Evolutionary conservation across 148 eudicot genomes (phyloP).

Genomic region (Chenopodium quinoa): DNA sequence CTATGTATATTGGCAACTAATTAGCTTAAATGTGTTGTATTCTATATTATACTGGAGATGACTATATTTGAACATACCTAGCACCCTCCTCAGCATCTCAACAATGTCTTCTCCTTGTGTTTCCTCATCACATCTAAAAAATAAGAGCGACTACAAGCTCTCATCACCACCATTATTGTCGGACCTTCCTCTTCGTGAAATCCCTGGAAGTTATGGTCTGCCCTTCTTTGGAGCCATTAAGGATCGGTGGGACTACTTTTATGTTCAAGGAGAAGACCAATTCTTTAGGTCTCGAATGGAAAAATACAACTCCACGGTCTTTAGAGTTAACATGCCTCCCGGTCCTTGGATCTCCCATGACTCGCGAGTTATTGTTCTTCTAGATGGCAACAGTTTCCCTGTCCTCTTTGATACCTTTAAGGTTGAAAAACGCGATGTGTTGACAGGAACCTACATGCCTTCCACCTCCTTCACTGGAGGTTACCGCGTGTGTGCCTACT

Average conservation of each 20-base stretch:
- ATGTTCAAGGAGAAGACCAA: conserved; percentile 50
- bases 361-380: conserved; percentile 51
- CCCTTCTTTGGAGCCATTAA: conserved; percentile 39
- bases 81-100: no score
- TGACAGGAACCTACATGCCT: conserved; percentile 70
- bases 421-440: conserved; percentile 57
- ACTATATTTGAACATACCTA: no score
- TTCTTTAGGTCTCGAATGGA: conserved; percentile 49
- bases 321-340: conserved; percentile 71
- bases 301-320: conserved; percentile 57
- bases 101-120: neutral
- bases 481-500: conserved; percentile 48
- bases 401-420: conserved; percentile 64
- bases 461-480: conserved; percentile 55
- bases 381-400: conserved; percentile 55
- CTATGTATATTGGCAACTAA: no score
- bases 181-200: conserved; percentile 28
- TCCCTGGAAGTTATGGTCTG: conserved; percentile 42
- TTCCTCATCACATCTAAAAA: neutral
- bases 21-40: no score
- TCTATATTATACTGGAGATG: no score
- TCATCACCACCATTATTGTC: neutral
- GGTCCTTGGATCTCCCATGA: conserved; percentile 52
- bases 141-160: neutral
- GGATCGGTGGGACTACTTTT: conserved; percentile 50